A percentile compares a stretch with the other conserved stretches of the same genome.
These are phyloP conservation scores for Colletotrichum kahawae DNA, from an alignment of 2,329 filamentous ascomycete species.

Conservation along the genomic window DNA sequence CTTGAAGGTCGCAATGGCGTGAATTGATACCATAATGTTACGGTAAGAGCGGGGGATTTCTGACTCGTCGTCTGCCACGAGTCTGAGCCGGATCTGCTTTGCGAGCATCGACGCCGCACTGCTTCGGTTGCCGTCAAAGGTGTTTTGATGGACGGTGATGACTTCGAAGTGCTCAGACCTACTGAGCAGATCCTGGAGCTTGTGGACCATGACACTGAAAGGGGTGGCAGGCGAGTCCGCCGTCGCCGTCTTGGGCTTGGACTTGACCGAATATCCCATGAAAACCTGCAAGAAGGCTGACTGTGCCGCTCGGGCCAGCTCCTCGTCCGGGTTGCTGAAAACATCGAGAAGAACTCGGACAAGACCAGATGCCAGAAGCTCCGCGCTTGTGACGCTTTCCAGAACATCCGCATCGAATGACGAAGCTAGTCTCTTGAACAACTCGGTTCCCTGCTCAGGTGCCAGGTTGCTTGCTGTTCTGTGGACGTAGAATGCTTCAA, in stretches of 20 bases:
- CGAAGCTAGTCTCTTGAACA: constrained; percentile 78
- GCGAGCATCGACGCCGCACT: constrained; percentile 95
- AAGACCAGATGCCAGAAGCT: constrained; percentile 88
- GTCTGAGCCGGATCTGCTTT: constrained; percentile 89
- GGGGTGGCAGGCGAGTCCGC: constrained; percentile 77
- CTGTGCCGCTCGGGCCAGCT: constrained; percentile 69
- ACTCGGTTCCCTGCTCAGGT: constrained; percentile 58
- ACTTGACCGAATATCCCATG: constrained; percentile 77
- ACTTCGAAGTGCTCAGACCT: constrained; percentile 98
- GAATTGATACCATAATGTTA: constrained; percentile 98
- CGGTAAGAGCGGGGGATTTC: constrained; percentile 87
- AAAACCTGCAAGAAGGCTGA: constrained; percentile 90
- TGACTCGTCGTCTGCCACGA: constrained; percentile 88
- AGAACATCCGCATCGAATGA: constrained; percentile 90
- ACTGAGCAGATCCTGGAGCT: constrained; percentile 94
- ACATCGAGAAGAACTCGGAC: constrained; percentile 84
- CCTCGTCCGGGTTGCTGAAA: constrained; percentile 74
- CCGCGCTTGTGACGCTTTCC: constrained; percentile 94
- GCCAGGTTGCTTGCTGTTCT: constrained; percentile 51
- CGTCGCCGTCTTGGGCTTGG: constrained; percentile 67
- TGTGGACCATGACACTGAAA: constrained; percentile 90
- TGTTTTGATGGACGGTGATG: constrained; percentile 91
- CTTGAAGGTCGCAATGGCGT: constrained; percentile 98
- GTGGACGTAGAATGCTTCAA: constrained; percentile 73
- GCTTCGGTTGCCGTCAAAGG: constrained; percentile 86